A percentile compares a stretch with the other conserved stretches of the same genome.
Evolutionary conservation across 164 flowering plant genomes (phyloP).

Genomic region (Stephania yunnanensis): DNA sequence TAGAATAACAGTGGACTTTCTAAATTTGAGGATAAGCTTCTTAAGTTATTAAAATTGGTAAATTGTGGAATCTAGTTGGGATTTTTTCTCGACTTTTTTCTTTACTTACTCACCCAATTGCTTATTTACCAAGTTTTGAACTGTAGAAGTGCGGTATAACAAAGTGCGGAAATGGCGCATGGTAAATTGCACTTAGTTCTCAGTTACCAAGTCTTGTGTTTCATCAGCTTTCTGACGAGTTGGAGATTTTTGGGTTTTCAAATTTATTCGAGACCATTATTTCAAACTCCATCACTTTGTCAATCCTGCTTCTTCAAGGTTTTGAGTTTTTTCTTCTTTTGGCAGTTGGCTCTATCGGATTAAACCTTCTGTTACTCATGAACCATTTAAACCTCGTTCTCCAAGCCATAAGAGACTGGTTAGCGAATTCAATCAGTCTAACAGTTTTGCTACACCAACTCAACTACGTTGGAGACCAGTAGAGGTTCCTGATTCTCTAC

Average conservation of each 20-base stretch:
- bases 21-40: background rate
- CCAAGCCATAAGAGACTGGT: conserved; percentile 56
- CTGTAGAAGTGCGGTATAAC: background rate
- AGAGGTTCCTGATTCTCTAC: conserved; percentile 57
- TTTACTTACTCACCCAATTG: background rate
- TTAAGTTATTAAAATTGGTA: too few species aligned
- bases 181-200: background rate
- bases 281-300: too few species aligned
- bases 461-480: conserved; percentile 88
- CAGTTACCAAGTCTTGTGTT: too few species aligned
- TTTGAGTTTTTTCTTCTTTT: conserved; percentile 1
- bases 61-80: too few species aligned
- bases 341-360: conserved; percentile 87
- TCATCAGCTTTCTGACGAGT: background rate
- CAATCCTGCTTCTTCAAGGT: background rate
- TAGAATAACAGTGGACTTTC: background rate
- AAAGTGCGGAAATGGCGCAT: background rate
- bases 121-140: background rate
- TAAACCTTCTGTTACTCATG: conserved; percentile 91
- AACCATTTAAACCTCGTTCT: conserved; percentile 69
- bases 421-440: conserved; percentile 58
- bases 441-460: conserved; percentile 66
- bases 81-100: too few species aligned
- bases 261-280: background rate
- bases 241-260: background rate